These are phyloP conservation scores for Wakefieldia striispora DNA, from an alignment of 768 basidiomycete genomes.

Conservation along the genomic window DNA sequence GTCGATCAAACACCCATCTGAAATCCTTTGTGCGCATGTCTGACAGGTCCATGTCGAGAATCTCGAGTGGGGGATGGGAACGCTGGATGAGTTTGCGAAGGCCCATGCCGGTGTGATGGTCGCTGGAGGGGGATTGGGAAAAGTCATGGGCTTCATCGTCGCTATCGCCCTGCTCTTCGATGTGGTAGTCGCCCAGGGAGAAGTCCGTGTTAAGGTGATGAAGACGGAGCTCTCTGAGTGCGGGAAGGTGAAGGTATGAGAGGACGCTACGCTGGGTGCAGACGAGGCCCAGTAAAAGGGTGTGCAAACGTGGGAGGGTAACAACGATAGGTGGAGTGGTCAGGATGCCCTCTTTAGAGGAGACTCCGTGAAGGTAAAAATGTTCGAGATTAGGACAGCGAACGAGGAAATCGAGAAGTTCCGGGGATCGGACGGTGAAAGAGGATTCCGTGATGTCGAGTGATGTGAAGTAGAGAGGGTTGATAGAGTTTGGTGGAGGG, in stretches of 20 bases:
- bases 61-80: conserved; percentile 58
- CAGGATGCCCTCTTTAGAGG: conserved; percentile 40
- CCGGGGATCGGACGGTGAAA: conserved; percentile 41
- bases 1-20: conserved; percentile 57
- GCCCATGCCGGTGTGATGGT: conserved; percentile 79
- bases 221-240: conserved; percentile 58
- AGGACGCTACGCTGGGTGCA: conserved; percentile 65
- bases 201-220: conserved; percentile 67
- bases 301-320: conserved; percentile 56
- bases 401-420: conserved; percentile 58
- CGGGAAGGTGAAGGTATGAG: conserved; percentile 60
- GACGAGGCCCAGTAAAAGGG: conserved; percentile 54
- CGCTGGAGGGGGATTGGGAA: conserved; percentile 75
- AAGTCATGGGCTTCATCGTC: conserved; percentile 74
- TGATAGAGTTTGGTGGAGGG: conserved; percentile 43
- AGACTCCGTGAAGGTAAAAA: conserved; percentile 55
- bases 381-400: conserved; percentile 60
- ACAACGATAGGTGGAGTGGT: conserved; percentile 38
- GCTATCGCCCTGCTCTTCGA: conserved; percentile 60
- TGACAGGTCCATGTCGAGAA: conserved; percentile 76
- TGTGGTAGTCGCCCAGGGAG: conserved; percentile 29
- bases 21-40: conserved; percentile 87
- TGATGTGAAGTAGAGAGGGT: conserved; percentile 53
- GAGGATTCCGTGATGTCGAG: conserved; percentile 55
- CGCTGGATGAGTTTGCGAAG: conserved; percentile 61